A percentile compares a stretch with the other conserved stretches of the same genome.
Evolutionary conservation across 306 rosid genomes (phyloP).

Genomic region (barrel medic (Medicago truncatula)): MtrunA17r5.0-ANR NC_053046.1:37377001-37377500

Average conservation of each 20-base stretch:
- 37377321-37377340: slow-evolving; percentile 46
- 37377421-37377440: neutral
- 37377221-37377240: neutral
- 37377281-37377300: neutral
- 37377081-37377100: too few relatives aligned
- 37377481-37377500: neutral
- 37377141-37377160: too few relatives aligned
- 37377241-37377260: neutral
- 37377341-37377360: slow-evolving; percentile 43
- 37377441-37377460: slow-evolving; percentile 4
- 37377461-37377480: neutral
- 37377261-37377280: neutral
- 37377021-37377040: too few relatives aligned
- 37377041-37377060: too few relatives aligned
- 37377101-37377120: too few relatives aligned
- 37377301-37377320: neutral
- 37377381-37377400: slow-evolving; percentile 55
- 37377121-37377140: too few relatives aligned
- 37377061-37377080: too few relatives aligned
- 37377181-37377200: neutral
- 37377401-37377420: slow-evolving; percentile 43
- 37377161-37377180: neutral
- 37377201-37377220: neutral
- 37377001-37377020: too few relatives aligned
- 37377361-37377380: slow-evolving; percentile 71